Conservation (phyloP, 129 eudicot genomes). For the Centaurea solstitialis region DNA sequence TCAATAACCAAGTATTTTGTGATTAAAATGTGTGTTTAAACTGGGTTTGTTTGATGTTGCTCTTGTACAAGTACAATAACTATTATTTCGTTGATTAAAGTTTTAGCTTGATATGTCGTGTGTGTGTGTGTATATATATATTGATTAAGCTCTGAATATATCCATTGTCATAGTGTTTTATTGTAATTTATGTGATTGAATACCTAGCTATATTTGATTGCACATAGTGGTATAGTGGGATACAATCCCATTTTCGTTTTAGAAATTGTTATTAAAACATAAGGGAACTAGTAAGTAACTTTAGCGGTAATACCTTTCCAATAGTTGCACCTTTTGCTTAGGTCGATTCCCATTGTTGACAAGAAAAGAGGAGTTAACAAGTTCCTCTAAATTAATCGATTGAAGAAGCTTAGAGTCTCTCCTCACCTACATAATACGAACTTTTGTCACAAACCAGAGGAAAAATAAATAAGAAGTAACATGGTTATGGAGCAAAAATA, state of each 20-base stretch:
- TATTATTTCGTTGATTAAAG: no score
- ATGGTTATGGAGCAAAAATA: neutral
- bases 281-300: neutral
- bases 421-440: conserved; percentile 58
- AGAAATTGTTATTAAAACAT: neutral
- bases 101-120: no score
- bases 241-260: neutral
- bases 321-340: conserved; percentile 69
- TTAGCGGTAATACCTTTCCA: conserved; percentile 59
- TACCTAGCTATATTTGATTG: neutral
- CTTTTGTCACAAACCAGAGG: neutral
- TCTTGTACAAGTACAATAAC: no score
- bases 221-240: neutral
- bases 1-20: no score
- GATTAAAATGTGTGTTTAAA: no score
- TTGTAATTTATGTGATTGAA: neutral
- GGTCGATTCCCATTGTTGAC: conserved; percentile 64
- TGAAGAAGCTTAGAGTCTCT: conserved; percentile 85
- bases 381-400: conserved; percentile 57
- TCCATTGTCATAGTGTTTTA: neutral
- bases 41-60: no score
- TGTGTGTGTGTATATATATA: no score
- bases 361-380: conserved; percentile 53
- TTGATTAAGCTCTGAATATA: neutral
- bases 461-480: neutral